Percentiles rank a stretch among this genome's conserved stretches.
These are phyloP conservation scores for Dioszegia hungarica DNA, from an alignment of 768 basidiomycete species.

Conservation along the genomic window DNA sequence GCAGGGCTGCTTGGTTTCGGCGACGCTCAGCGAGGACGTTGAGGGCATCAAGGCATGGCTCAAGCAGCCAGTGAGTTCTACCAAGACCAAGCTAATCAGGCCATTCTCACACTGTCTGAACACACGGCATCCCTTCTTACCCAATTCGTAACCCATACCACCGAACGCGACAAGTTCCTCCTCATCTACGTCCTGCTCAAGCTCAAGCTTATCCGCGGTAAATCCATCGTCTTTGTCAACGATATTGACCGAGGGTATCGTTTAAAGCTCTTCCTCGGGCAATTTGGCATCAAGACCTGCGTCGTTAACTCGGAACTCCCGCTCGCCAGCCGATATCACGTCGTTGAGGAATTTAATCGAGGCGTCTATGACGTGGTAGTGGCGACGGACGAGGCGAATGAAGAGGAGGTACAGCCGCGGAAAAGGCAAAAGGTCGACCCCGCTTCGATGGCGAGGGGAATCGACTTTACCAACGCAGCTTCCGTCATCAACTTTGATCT, in stretches of 20 bases:
- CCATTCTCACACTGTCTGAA: slow-evolving; percentile 79
- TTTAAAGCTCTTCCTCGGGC: slow-evolving; percentile 94
- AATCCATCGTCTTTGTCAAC: slow-evolving; percentile 95
- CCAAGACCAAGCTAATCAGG: slow-evolving; percentile 53
- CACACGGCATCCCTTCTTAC: slow-evolving; percentile 74
- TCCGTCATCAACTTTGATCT: slow-evolving; percentile 98
- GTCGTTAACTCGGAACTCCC: slow-evolving; percentile 95
- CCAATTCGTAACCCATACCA: slow-evolving; percentile 75
- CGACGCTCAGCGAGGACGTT: slow-evolving; percentile 95
- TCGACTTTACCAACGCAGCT: slow-evolving; percentile 94
- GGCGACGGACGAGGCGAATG: slow-evolving; percentile 84
- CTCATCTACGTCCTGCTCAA: slow-evolving; percentile 94
- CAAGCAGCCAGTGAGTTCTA: slow-evolving; percentile 69
- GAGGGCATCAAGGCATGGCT: slow-evolving; percentile 80
- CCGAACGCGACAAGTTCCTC: slow-evolving; percentile 95
- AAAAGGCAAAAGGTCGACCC: slow-evolving; percentile 65
- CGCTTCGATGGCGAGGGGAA: slow-evolving; percentile 89
- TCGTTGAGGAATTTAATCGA: slow-evolving; percentile 97
- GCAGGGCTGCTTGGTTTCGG: slow-evolving; percentile 93
- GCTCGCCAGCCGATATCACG: slow-evolving; percentile 92
- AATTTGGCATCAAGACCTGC: slow-evolving; percentile 92
- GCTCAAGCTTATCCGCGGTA: slow-evolving; percentile 89
- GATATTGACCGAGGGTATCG: slow-evolving; percentile 91
- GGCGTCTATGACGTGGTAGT: slow-evolving; percentile 99
- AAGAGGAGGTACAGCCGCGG: slow-evolving; percentile 49